Evolutionary conservation across 257 asterid genomes (phyloP).

Genomic region (Apocynum venetum): DNA sequence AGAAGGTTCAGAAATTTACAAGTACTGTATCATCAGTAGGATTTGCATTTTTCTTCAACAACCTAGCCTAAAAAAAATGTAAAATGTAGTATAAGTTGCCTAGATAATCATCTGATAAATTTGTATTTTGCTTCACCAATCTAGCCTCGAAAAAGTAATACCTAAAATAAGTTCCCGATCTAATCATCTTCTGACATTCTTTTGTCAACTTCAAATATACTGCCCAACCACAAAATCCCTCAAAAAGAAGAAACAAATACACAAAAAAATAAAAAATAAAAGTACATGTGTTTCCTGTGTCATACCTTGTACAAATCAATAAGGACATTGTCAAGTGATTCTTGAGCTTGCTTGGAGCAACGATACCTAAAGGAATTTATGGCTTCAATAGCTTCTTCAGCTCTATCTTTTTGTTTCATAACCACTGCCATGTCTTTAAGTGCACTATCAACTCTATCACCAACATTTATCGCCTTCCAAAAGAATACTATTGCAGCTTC

Average conservation of each 20-base stretch:
- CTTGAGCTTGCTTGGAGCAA: constrained; percentile 85
- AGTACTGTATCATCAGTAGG: not conserved
- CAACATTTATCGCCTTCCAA: constrained; percentile 79
- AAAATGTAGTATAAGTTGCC: not conserved
- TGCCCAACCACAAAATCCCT: not conserved
- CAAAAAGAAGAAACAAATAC: not conserved
- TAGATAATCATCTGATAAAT: not conserved
- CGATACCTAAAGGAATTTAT: constrained; percentile 59
- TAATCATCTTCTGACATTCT: not conserved
- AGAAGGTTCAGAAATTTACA: not conserved
- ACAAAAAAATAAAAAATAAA: not conserved
- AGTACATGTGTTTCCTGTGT: not conserved
- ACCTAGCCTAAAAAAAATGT: not conserved
- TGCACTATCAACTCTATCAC: constrained; percentile 90
- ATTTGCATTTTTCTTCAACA: not conserved
- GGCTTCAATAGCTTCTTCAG: constrained; percentile 92
- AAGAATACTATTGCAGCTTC: constrained; percentile 67
- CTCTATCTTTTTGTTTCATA: constrained; percentile 75
- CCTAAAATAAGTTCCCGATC: not conserved
- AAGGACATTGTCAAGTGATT: constrained; percentile 83
- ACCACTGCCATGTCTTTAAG: constrained; percentile 94
- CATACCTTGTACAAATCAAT: constrained; percentile 79
- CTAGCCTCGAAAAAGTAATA: not conserved
- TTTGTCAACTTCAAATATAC: not conserved
- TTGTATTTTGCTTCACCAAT: not conserved